phyloP scores from a whole-genome alignment of 2,329 filamentous ascomycete species.

The Dryadomyces quercivorus region DNA sequence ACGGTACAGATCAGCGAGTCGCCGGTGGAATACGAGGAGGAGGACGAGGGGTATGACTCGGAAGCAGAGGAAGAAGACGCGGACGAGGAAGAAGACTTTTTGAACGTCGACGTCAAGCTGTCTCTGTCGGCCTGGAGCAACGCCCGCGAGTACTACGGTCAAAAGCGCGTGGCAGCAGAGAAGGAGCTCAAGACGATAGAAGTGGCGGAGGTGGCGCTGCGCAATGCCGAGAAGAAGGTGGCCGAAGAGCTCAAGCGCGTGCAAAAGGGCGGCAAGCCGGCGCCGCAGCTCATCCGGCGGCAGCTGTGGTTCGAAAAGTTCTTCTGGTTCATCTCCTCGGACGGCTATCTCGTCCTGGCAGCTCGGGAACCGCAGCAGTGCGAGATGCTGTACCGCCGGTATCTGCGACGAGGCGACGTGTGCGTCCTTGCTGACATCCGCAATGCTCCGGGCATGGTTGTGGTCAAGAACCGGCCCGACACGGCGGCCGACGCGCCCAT shows the following conservation, averaged over 20 bases:
- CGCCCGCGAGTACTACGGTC: constrained; percentile 81
- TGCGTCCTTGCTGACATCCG: constrained; percentile 86
- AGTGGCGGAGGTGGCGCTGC: constrained; percentile 72
- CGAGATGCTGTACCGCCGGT: constrained; percentile 78
- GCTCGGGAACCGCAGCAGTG: constrained; percentile 83
- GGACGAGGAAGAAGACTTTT: constrained; percentile 33
- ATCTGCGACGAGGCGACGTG: constrained; percentile 79
- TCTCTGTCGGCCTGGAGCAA: constrained; percentile 76
- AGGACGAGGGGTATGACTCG: constrained; percentile 23
- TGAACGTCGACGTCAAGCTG: constrained; percentile 78
- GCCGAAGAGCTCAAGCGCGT: constrained; percentile 73
- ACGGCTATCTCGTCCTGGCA: constrained; percentile 84
- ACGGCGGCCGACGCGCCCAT: constrained; percentile 68
- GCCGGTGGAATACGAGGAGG: constrained; percentile 41
- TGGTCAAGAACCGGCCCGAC: constrained; percentile 71
- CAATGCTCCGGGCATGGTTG: constrained; percentile 68
- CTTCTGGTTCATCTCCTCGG: constrained; percentile 85
- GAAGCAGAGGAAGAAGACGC: constrained; percentile 54
- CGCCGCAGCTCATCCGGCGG: constrained; percentile 70
- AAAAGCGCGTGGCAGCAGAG: constrained; percentile 68
- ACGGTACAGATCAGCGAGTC: constrained; percentile 65
- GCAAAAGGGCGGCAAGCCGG: constrained; percentile 76
- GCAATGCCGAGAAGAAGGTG: constrained; percentile 84
- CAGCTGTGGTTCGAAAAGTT: constrained; percentile 98
- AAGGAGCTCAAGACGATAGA: constrained; percentile 81